phyloP scores from a whole-genome alignment of 2,329 filamentous ascomycete species.

The Macrophomina tecta region DNA sequence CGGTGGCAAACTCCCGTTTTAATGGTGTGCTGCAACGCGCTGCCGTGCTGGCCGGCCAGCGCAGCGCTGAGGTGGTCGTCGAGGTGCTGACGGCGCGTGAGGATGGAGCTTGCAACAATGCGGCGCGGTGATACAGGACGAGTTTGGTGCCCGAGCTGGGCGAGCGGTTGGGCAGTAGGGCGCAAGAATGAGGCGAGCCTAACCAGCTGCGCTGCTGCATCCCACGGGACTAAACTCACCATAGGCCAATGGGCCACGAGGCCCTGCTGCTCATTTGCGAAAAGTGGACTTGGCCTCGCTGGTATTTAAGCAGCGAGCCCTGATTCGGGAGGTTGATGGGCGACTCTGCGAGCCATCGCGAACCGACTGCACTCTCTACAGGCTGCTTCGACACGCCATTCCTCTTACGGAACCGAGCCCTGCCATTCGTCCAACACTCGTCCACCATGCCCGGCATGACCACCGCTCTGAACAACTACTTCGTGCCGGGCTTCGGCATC shows the following conservation, averaged over 20 bases:
- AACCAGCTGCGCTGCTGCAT: slow-evolving; percentile 12
- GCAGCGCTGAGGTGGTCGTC: slow-evolving; percentile 24
- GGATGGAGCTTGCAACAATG: slow-evolving; percentile 13
- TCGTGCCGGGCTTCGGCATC: slow-evolving; percentile 51
- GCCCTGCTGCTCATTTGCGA: slow-evolving; percentile 25
- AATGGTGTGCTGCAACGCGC: slow-evolving; percentile 4
- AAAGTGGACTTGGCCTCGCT: slow-evolving; percentile 24
- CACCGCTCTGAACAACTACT: slow-evolving; percentile 46
- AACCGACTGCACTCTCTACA: slow-evolving; percentile 27
- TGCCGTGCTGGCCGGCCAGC: slow-evolving; percentile 17
- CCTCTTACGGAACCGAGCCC: not conserved
- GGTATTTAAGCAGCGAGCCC: slow-evolving; percentile 27
- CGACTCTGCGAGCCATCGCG: slow-evolving; percentile 24
- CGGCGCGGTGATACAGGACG: slow-evolving; percentile 10
- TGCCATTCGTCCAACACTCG: slow-evolving; percentile 7
- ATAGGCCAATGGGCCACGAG: slow-evolving; percentile 13
- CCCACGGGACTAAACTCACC: not conserved
- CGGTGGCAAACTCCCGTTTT: slow-evolving; percentile 26
- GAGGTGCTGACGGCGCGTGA: slow-evolving; percentile 13
- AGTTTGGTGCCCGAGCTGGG: slow-evolving; percentile 21
- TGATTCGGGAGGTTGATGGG: slow-evolving; percentile 22
- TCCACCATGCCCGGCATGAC: slow-evolving; percentile 29
- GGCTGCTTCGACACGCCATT: slow-evolving; percentile 17
- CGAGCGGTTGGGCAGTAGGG: slow-evolving; percentile 25
- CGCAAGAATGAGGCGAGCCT: slow-evolving; percentile 25